These are phyloP conservation scores for Penicillium oxalicum DNA, from an alignment of 2,329 filamentous ascomycete species.

Conservation along the genomic window DNA sequence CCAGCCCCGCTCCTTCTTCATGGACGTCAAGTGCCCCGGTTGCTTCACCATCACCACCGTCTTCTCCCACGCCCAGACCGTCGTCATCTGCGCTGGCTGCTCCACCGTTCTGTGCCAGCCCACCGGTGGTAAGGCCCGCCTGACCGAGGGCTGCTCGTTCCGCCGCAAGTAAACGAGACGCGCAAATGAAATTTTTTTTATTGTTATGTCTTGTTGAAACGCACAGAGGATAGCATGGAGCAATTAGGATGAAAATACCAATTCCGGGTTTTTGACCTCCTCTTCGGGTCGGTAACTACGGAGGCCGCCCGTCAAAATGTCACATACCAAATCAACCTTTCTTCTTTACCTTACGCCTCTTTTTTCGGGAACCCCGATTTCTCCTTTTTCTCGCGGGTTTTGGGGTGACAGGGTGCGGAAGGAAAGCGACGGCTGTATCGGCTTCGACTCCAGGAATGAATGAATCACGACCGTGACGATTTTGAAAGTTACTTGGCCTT, in stretches of 20 bases:
- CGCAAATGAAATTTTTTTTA: slow-evolving; percentile 23
- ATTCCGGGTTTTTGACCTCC: slow-evolving; percentile 22
- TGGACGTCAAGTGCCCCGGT: slow-evolving; percentile 99
- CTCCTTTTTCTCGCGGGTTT: slow-evolving; percentile 1
- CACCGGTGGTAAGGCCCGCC: slow-evolving; percentile 96
- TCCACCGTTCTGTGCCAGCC: slow-evolving; percentile 99
- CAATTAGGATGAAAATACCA: slow-evolving; percentile 28
- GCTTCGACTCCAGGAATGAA: neutral
- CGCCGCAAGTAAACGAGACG: slow-evolving; percentile 80
- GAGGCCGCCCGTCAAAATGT: slow-evolving; percentile 22
- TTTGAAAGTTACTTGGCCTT: too few species aligned
- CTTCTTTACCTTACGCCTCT: slow-evolving; percentile 10
- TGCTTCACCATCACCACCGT: slow-evolving; percentile 99
- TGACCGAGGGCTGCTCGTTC: slow-evolving; percentile 99
- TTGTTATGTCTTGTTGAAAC: slow-evolving; percentile 26
- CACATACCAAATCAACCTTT: slow-evolving; percentile 23
- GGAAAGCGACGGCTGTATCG: neutral
- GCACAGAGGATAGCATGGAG: slow-evolving; percentile 26
- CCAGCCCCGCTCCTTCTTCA: slow-evolving; percentile 98
- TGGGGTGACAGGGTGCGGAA: neutral
- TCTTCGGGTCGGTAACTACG: slow-evolving; percentile 18
- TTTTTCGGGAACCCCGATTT: neutral
- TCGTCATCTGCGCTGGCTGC: slow-evolving; percentile 99
- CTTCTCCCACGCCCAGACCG: slow-evolving; percentile 99
- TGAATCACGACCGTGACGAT: neutral